These are phyloP conservation scores for Apocynum venetum DNA, from an alignment of 257 asterid genomes.

Conservation along the genomic window DNA sequence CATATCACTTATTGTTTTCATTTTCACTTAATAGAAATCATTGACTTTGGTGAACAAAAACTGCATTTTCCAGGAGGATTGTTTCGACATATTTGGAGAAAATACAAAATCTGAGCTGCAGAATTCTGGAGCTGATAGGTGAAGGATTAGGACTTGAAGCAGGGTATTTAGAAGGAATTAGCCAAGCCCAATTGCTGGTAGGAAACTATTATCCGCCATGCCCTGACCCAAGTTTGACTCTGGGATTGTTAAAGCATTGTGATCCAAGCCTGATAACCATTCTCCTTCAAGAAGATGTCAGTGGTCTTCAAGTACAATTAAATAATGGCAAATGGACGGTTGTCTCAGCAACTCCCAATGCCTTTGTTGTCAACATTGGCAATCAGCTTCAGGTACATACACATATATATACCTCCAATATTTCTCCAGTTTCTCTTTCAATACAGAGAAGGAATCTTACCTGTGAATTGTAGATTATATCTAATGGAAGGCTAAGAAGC, in stretches of 20 bases:
- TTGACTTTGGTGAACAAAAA: background rate
- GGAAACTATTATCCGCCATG: slow-evolving; percentile 71
- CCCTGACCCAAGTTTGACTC: slow-evolving; percentile 61
- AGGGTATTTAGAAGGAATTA: slow-evolving; percentile 40
- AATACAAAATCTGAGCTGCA: slow-evolving; percentile 32
- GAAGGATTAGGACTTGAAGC: slow-evolving; percentile 49
- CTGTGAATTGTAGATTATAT: slow-evolving; percentile 36
- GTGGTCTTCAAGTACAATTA: slow-evolving; percentile 28
- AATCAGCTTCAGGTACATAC: slow-evolving; percentile 47
- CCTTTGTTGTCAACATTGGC: slow-evolving; percentile 53
- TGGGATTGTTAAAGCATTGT: slow-evolving; percentile 58
- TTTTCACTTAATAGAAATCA: too few relatives aligned
- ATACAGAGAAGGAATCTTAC: background rate
- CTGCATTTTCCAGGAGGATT: slow-evolving; percentile 31
- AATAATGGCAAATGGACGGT: slow-evolving; percentile 53
- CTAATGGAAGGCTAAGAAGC: slow-evolving; percentile 54
- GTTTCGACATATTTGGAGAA: slow-evolving; percentile 40
- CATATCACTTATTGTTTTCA: too few relatives aligned
- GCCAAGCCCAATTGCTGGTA: slow-evolving; percentile 38
- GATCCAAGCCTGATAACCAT: slow-evolving; percentile 67
- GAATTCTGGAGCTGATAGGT: slow-evolving; percentile 40
- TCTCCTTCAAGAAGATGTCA: slow-evolving; percentile 40
- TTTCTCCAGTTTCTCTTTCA: background rate
- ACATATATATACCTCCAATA: too few relatives aligned
- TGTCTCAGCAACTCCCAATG: slow-evolving; percentile 44